phyloP scores from a whole-genome alignment of 106 monocot genomes.

The Dioscorea zingiberensis region DNA sequence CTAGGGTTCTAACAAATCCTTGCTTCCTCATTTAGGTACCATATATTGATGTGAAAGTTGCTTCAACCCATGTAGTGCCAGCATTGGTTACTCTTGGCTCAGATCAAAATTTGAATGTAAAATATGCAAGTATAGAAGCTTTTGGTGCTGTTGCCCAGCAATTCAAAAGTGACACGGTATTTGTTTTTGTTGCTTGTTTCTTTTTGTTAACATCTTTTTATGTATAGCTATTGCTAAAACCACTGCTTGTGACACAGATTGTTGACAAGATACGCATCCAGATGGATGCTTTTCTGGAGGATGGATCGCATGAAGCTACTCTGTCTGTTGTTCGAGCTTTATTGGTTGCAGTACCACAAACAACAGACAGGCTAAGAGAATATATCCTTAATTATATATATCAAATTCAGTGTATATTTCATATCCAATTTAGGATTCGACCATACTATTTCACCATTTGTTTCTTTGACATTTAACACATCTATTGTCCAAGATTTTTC shows the following conservation, averaged over 20 bases:
- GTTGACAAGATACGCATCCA: conserved; percentile 93
- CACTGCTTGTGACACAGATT: conserved; percentile 31
- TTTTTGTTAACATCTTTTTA: neutral
- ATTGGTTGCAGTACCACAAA: conserved; percentile 79
- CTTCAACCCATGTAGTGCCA: conserved; percentile 90
- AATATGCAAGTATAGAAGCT: conserved; percentile 96
- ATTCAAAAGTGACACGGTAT: conserved; percentile 93
- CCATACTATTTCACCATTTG: neutral
- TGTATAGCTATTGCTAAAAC: neutral
- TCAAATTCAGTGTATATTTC: no score
- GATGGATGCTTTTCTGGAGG: conserved; percentile 99
- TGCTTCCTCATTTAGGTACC: conserved; percentile 49
- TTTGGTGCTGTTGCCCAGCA: conserved; percentile 95
- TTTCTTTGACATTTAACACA: conserved; percentile 81
- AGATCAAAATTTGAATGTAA: conserved; percentile 91
- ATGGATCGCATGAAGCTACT: conserved; percentile 95
- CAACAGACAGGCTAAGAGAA: conserved; percentile 82
- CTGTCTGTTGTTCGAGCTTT: conserved; percentile 75
- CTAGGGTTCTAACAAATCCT: no score
- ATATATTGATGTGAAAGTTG: conserved; percentile 81
- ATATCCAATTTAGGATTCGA: no score
- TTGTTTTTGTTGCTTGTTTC: neutral
- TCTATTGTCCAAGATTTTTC: conserved; percentile 93
- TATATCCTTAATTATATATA: conserved; percentile 65
- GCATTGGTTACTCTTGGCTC: conserved; percentile 95